Evolutionary conservation across 768 basidiomycete genomes (phyloP).

Genomic region (Lactarius psammicola): DNA sequence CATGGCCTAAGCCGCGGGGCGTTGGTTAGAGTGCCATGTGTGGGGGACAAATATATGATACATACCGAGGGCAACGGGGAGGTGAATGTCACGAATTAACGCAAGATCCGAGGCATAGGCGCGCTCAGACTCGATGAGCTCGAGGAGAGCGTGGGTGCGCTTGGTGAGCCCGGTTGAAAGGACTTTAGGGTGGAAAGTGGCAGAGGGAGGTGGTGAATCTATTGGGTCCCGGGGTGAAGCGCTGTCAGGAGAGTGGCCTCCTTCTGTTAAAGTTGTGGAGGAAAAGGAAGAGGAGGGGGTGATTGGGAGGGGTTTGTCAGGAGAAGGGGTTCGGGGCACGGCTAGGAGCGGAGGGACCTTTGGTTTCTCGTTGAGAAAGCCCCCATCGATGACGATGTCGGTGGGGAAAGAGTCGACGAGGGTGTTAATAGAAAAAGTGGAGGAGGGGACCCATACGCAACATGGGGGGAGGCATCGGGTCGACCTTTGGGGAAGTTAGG

Average conservation of each 20-base stretch:
- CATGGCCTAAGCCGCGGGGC: slow-evolving; percentile 37
- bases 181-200: slow-evolving; percentile 24
- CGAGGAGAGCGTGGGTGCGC: slow-evolving; percentile 73
- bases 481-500: slow-evolving; percentile 18
- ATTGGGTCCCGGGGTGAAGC: slow-evolving; percentile 7
- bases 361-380: slow-evolving; percentile 27
- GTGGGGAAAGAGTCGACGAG: slow-evolving; percentile 20
- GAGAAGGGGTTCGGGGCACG: slow-evolving; percentile 31
- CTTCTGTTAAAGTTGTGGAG: slow-evolving; percentile 23
- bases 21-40: neutral
- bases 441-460: slow-evolving; percentile 33
- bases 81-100: slow-evolving; percentile 72
- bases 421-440: slow-evolving; percentile 31
- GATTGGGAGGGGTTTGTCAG: slow-evolving; percentile 38
- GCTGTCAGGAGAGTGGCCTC: slow-evolving; percentile 21
- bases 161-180: slow-evolving; percentile 47
- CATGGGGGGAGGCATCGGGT: slow-evolving; percentile 30
- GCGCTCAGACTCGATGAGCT: slow-evolving; percentile 74
- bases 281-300: slow-evolving; percentile 32
- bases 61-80: slow-evolving; percentile 72
- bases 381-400: slow-evolving; percentile 23
- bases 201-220: slow-evolving; percentile 24
- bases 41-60: slow-evolving; percentile 32
- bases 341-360: slow-evolving; percentile 13
- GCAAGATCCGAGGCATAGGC: slow-evolving; percentile 84